phyloP scores from a whole-genome alignment of 768 basidiomycete species.

The Phylloporus sp. region DNA sequence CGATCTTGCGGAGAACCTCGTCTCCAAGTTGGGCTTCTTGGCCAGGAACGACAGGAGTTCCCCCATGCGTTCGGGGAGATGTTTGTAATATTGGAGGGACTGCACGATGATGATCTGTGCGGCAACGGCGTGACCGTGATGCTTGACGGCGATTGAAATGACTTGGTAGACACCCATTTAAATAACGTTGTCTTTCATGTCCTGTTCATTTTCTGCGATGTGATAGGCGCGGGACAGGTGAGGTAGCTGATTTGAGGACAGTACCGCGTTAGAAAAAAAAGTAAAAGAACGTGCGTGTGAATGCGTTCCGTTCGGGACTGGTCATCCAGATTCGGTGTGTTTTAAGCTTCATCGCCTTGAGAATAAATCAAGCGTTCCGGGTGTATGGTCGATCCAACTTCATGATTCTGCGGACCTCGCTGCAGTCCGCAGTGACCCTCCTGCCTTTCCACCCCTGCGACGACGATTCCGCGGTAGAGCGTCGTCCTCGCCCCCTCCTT shows the following conservation, averaged over 20 bases:
- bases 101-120: constrained; percentile 92
- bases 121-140: constrained; percentile 76
- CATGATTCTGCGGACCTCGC: constrained; percentile 48
- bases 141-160: constrained; percentile 94
- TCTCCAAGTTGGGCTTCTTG: constrained; percentile 82
- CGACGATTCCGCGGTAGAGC: constrained; percentile 47
- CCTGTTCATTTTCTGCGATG: constrained; percentile 77
- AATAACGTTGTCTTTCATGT: constrained; percentile 78
- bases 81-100: constrained; percentile 88
- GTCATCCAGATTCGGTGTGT: constrained; percentile 88
- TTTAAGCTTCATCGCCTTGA: constrained; percentile 59
- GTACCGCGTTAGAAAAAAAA: background rate
- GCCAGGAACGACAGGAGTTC: constrained; percentile 77
- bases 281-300: constrained; percentile 45
- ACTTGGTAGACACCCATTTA: constrained; percentile 78
- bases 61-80: constrained; percentile 90
- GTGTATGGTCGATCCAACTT: constrained; percentile 78
- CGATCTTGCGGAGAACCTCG: constrained; percentile 86
- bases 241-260: constrained; percentile 54
- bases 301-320: constrained; percentile 77
- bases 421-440: constrained; percentile 34
- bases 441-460: constrained; percentile 57
- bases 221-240: constrained; percentile 84
- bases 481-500: constrained; percentile 44
- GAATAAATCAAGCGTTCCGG: constrained; percentile 62